Evolutionary conservation across 148 eudicot genomes (phyloP), one percentile per base, ranked within the genome.

Genomic region (Silene latifolia): DNA sequence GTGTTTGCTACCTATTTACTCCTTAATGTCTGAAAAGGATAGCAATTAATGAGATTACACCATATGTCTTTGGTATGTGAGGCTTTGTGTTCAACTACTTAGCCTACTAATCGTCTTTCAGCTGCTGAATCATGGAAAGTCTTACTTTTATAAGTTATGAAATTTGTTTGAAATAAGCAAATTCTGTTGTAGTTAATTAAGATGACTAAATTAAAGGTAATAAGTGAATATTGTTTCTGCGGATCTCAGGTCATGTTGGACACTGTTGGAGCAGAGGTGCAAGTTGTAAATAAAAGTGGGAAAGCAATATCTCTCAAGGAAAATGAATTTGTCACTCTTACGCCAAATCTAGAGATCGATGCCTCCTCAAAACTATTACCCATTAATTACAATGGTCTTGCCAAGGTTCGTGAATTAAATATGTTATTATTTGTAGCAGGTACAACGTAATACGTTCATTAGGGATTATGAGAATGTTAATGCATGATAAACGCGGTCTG

Each of bases 241-340:
- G 23, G n/a, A 21, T 68, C 25, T 78, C 83, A 92, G 97, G 89
- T 92, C 64, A 92, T 92, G 97, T 86, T 91, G 8, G 97, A 92
- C 73, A 92, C 92, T 23, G 86, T 85, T 68, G 97, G 97, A 70
- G 88, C 97, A 11, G 97, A 92, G 80, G 75, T 92, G 82, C 94
- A 88, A 83, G 89, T 92, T 57, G 86, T 88, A 71, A 89, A 92
- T 66, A 87, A 69, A 79, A 78, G 82, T 23, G 85, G 86, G 64
- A 77, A 81, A 48, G 83, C 86, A 21, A 88, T 92, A 74, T 71
- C 88, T 47, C 90, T 89, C 20, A 60, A 83, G 79, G 92, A 84
- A 53, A 76, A 85, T 78, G 80, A 85, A n/a, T 68, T 85, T 57
- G 90, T 92, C 75, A 76, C 86, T 72, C 89, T 92, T 23, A 85